Conservation (phyloP, 768 basidiomycete species). For the Kwoniella newhampshirensis region DNA sequence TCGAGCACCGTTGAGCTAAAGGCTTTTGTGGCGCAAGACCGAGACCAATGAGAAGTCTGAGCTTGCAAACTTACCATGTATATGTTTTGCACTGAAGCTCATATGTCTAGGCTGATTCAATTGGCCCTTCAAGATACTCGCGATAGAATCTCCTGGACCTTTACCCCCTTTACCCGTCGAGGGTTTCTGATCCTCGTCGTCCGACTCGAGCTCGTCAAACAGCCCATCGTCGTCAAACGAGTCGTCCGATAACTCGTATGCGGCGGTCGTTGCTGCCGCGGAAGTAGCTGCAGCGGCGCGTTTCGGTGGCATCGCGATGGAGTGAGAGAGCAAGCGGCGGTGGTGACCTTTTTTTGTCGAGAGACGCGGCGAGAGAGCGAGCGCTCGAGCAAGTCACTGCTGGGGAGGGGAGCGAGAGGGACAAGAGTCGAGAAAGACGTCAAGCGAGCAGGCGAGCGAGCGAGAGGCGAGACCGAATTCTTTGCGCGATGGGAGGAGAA, state of each 20-base stretch:
- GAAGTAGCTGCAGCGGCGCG: not conserved
- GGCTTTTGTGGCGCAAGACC: not conserved
- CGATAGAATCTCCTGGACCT: not conserved
- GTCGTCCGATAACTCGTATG: slow-evolving; percentile 16
- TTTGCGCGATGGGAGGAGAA: too few species aligned
- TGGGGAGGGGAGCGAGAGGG: too few species aligned
- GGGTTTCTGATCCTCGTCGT: slow-evolving; percentile 11
- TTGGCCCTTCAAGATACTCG: slow-evolving; percentile 9
- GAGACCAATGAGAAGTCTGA: not conserved
- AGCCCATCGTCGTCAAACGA: slow-evolving; percentile 18
- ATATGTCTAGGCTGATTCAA: slow-evolving; percentile 18
- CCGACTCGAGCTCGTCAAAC: slow-evolving; percentile 12
- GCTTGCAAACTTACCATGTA: slow-evolving; percentile 42
- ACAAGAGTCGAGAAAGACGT: too few species aligned
- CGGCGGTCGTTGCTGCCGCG: slow-evolving; percentile 7
- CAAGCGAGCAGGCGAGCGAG: too few species aligned
- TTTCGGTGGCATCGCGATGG: slow-evolving; percentile 3
- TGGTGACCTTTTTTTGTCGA: too few species aligned
- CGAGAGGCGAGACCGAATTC: too few species aligned
- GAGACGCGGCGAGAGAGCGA: too few species aligned
- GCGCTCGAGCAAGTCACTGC: too few species aligned
- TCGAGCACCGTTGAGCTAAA: not conserved
- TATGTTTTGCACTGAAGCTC: slow-evolving; percentile 18
- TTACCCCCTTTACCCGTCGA: not conserved
- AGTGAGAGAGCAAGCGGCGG: too few species aligned